Evolutionary conservation across 1,139 yeast genomes (phyloP).

Genomic region (Suhomyces anneliseae): DNA sequence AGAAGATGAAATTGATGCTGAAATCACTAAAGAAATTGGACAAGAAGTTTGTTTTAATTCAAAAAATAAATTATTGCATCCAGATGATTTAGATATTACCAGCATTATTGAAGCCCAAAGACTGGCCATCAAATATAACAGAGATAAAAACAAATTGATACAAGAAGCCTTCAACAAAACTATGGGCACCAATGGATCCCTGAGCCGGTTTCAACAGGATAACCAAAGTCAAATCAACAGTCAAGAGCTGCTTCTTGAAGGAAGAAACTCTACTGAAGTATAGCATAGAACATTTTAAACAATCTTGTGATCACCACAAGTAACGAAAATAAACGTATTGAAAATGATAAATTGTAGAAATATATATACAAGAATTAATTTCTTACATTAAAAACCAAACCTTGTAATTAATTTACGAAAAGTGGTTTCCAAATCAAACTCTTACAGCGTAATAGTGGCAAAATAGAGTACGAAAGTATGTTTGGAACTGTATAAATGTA

Average conservation of each 20-base stretch:
- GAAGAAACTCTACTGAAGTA: no score
- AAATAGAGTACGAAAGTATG: no score
- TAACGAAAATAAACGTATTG: no score
- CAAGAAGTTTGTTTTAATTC: constrained; percentile 47
- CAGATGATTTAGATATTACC: constrained; percentile 44
- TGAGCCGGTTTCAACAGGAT: constrained; percentile 23
- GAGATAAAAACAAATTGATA: constrained; percentile 39
- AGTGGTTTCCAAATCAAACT: no score
- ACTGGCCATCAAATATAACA: constrained; percentile 39
- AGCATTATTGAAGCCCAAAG: constrained; percentile 47
- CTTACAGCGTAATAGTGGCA: no score
- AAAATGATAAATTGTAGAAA: no score
- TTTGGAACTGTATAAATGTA: no score
- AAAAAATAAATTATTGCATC: constrained; percentile 31
- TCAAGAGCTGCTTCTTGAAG: constrained; percentile 2
- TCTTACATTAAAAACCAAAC: no score
- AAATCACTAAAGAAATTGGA: constrained; percentile 40
- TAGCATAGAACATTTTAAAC: no score
- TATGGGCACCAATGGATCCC: background rate
- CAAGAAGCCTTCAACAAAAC: constrained; percentile 32
- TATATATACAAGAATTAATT: no score
- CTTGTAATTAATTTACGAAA: no score
- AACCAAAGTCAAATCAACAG: constrained; percentile 34
- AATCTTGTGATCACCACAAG: no score
- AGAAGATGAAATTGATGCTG: constrained; percentile 41